phyloP scores from a whole-genome alignment of 768 basidiomycete genomes.

The Lactarius indigo region DNA sequence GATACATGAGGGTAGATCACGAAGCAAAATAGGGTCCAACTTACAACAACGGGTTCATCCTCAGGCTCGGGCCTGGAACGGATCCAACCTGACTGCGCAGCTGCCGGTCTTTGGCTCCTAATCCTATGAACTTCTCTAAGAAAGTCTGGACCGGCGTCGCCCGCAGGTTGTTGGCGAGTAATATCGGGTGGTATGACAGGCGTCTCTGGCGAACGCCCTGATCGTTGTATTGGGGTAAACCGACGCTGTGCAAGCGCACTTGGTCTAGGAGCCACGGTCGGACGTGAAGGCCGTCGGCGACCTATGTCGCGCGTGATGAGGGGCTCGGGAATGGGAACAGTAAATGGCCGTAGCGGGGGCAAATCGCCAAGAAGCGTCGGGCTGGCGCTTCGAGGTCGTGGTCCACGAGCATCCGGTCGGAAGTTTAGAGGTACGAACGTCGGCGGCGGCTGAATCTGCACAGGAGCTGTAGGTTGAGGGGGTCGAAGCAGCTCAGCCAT shows the following conservation, averaged over 20 bases:
- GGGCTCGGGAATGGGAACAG: conserved; percentile 17
- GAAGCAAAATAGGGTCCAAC: background rate
- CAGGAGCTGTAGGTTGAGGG: conserved; percentile 38
- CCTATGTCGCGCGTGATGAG: conserved; percentile 16
- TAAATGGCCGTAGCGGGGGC: conserved; percentile 29
- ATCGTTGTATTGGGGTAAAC: background rate
- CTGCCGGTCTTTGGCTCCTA: background rate
- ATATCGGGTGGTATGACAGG: background rate
- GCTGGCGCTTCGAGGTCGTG: conserved; percentile 42
- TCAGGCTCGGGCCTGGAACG: background rate
- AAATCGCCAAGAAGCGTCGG: conserved; percentile 34
- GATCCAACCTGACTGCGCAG: background rate
- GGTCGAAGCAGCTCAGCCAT: conserved; percentile 59
- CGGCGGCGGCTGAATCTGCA: conserved; percentile 47
- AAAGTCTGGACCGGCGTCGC: conserved; percentile 1
- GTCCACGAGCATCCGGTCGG: conserved; percentile 41
- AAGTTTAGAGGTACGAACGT: conserved; percentile 52
- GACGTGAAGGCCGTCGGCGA: conserved; percentile 6
- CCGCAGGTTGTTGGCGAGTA: background rate
- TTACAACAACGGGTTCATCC: background rate
- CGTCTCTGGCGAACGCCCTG: background rate
- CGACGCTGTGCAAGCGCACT: background rate
- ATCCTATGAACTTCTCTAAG: background rate
- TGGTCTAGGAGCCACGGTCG: background rate
- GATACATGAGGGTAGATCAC: background rate